Percentiles rank a stretch among this genome's conserved stretches.
Evolutionary conservation across 192 early-diverging fungal genomes (phyloP).

Genomic region (Allomyces macrogynus): DNA sequence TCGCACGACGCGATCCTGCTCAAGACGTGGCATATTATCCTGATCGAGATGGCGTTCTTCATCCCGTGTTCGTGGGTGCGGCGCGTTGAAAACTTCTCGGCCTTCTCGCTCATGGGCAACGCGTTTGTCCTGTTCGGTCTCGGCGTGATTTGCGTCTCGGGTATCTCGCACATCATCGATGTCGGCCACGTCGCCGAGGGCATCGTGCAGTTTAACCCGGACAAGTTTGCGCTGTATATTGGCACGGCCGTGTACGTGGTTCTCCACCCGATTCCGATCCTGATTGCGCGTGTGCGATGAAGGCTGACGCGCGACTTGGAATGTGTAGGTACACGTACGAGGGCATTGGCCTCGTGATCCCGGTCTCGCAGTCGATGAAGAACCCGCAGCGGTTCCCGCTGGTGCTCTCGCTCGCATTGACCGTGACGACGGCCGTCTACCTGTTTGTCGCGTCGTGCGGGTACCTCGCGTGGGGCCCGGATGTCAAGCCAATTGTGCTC

Average conservation of each 20-base stretch:
- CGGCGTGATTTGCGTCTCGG: slow-evolving; percentile 27
- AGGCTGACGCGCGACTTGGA: no score
- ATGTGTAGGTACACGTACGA: no score
- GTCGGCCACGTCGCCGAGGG: slow-evolving; percentile 23
- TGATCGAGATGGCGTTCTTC: no score
- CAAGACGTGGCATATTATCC: no score
- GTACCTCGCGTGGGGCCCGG: slow-evolving; percentile 43
- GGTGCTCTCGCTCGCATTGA: slow-evolving; percentile 21
- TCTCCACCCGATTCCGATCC: no score
- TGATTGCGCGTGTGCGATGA: no score
- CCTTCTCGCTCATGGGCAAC: no score
- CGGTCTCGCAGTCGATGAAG: slow-evolving; percentile 33
- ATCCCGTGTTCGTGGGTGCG: no score
- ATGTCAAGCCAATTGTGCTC: slow-evolving; percentile 51
- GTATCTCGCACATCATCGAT: slow-evolving; percentile 24
- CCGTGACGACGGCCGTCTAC: slow-evolving; percentile 20
- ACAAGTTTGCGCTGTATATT: slow-evolving; percentile 43
- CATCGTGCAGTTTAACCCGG: slow-evolving; percentile 32
- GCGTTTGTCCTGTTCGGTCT: slow-evolving; percentile 45
- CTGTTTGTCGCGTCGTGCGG: slow-evolving; percentile 23
- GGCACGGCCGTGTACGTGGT: slow-evolving; percentile 33
- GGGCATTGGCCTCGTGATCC: slow-evolving; percentile 14
- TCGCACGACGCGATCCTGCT: no score
- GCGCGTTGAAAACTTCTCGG: no score
- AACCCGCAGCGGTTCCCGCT: slow-evolving; percentile 27